These are phyloP conservation scores for Pugionium dolabratum DNA, from an alignment of 345 rosid genomes.

Conservation along the genomic window DNA sequence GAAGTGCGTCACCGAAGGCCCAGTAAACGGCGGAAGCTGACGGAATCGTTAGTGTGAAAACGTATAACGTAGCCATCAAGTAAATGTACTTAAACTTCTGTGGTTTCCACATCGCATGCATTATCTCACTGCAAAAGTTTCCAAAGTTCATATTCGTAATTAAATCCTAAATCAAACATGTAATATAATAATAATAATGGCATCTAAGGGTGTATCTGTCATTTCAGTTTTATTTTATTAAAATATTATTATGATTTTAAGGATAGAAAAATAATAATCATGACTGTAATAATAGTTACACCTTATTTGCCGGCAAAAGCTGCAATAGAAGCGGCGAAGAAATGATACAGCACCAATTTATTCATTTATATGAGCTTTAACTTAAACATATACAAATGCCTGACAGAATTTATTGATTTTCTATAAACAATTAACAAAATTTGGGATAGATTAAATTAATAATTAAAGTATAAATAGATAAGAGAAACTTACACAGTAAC, in stretches of 20 bases:
- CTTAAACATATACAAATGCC: slow-evolving; percentile 32
- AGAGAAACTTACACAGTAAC: slow-evolving; percentile 85
- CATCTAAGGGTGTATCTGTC: too few species aligned
- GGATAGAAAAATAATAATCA: slow-evolving; percentile 26
- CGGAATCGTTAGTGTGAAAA: slow-evolving; percentile 90
- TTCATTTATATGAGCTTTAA: slow-evolving; percentile 11
- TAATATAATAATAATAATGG: too few species aligned
- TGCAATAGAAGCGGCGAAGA: slow-evolving; percentile 80
- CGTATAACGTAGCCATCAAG: slow-evolving; percentile 88
- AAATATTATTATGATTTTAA: slow-evolving; percentile 31
- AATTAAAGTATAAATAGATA: not conserved
- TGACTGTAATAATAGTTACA: slow-evolving; percentile 44
- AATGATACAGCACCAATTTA: slow-evolving; percentile 40
- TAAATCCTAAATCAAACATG: too few species aligned
- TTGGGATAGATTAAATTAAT: too few species aligned
- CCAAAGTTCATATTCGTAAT: too few species aligned
- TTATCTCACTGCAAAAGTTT: slow-evolving; percentile 66
- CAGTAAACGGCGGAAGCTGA: slow-evolving; percentile 95
- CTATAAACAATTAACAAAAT: not conserved
- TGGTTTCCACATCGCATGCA: slow-evolving; percentile 99
- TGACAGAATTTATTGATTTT: slow-evolving; percentile 32
- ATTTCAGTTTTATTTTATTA: too few species aligned
- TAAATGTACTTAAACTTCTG: slow-evolving; percentile 94
- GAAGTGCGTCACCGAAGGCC: slow-evolving; percentile 94
- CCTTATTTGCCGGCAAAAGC: slow-evolving; percentile 79